Evolutionary conservation across 148 eudicot genomes (phyloP).

Genomic region (Oxyria digyna): DNA sequence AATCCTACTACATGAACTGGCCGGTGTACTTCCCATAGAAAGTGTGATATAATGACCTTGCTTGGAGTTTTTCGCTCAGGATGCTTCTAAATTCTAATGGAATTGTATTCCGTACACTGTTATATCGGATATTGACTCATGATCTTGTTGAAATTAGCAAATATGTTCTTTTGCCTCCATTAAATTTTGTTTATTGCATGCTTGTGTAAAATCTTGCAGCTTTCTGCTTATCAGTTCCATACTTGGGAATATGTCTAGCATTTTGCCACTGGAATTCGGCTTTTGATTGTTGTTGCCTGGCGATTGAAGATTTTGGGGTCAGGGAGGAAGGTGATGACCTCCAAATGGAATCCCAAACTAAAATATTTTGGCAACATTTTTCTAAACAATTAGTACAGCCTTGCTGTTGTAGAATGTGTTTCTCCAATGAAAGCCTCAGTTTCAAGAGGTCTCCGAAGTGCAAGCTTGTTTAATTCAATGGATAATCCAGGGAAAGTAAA

Average conservation of each 20-base stretch:
- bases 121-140: neutral
- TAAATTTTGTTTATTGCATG: neutral
- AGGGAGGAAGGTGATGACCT: neutral
- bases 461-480: neutral
- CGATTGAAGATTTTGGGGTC: too few relatives aligned
- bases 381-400: too few relatives aligned
- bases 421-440: neutral
- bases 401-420: neutral
- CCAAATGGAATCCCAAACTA: too few relatives aligned
- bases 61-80: neutral
- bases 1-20: constrained; percentile 83
- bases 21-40: constrained; percentile 59
- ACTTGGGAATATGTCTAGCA: too few relatives aligned
- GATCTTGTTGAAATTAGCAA: neutral
- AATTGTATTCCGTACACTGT: neutral
- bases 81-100: neutral
- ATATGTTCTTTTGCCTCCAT: neutral
- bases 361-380: too few relatives aligned
- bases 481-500: neutral
- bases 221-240: neutral
- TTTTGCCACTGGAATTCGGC: neutral
- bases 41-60: neutral
- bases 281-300: neutral
- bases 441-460: neutral
- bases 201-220: neutral